Conservation (phyloP, 2,329 filamentous ascomycete genomes). For the Hyphodiscus sp. region DNA sequence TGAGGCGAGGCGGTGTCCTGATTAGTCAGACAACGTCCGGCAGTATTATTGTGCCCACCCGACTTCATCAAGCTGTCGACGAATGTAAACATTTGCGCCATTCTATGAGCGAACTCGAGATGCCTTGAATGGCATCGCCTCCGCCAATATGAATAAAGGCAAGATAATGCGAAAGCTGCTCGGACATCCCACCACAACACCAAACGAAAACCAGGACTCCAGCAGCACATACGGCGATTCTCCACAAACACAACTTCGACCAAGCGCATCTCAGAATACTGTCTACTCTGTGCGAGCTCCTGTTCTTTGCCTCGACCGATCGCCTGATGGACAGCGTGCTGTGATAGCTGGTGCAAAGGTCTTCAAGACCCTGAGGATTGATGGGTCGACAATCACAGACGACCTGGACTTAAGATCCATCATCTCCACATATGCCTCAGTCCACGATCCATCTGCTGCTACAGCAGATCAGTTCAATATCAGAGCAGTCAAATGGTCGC, state of each 20-base stretch:
- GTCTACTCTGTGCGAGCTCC: conserved; percentile 45
- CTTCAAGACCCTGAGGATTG: conserved; percentile 49
- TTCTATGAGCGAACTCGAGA: not conserved
- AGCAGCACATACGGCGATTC: conserved; percentile 1
- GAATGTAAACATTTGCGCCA: not conserved
- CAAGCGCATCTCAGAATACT: conserved; percentile 46
- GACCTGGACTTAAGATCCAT: conserved; percentile 51
- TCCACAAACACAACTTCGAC: conserved; percentile 24
- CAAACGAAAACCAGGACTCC: conserved; percentile 18
- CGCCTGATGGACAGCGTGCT: conserved; percentile 48
- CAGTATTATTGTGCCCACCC: not conserved
- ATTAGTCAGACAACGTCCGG: no score
- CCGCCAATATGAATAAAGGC: conserved; percentile 26
- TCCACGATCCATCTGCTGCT: conserved; percentile 34
- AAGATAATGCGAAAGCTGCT: conserved; percentile 30
- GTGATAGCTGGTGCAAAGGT: conserved; percentile 54
- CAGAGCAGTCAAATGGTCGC: conserved; percentile 54
- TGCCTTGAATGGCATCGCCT: conserved; percentile 1
- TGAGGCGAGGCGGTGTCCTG: no score
- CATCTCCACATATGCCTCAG: conserved; percentile 43
- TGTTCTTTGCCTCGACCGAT: conserved; percentile 51
- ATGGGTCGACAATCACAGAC: conserved; percentile 46
- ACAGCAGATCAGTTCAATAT: conserved; percentile 55
- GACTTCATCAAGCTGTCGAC: not conserved
- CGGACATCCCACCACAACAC: conserved; percentile 18